Evolutionary conservation across 2,329 filamentous ascomycete genomes (phyloP).

Genomic region (Aspergillus thermomutatus): DNA sequence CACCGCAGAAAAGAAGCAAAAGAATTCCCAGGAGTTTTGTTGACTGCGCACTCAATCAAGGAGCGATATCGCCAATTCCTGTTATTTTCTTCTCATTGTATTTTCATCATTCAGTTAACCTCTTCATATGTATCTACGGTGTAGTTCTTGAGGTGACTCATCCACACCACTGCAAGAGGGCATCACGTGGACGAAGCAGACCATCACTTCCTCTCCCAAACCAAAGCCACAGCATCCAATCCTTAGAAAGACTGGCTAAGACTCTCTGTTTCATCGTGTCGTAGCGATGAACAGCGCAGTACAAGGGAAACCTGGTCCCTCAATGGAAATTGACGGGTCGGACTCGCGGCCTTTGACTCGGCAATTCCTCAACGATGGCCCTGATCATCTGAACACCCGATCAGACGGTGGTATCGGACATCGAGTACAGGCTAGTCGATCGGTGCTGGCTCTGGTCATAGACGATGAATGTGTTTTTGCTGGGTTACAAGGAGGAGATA

Average conservation of each 20-base stretch:
- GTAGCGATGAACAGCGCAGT: slow-evolving; percentile 31
- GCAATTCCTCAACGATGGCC: slow-evolving; percentile 17
- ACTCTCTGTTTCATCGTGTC: slow-evolving; percentile 11
- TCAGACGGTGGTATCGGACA: slow-evolving; percentile 41
- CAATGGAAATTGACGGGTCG: slow-evolving; percentile 34
- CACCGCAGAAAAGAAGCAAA: background rate
- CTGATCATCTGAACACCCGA: slow-evolving; percentile 16
- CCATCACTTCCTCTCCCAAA: background rate
- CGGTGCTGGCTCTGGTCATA: slow-evolving; percentile 70
- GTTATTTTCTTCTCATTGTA: background rate
- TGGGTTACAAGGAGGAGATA: slow-evolving; percentile 89
- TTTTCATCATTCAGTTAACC: background rate
- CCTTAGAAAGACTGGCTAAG: slow-evolving; percentile 17
- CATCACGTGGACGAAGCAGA: background rate
- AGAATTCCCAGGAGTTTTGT: background rate
- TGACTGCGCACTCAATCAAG: background rate
- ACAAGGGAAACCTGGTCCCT: slow-evolving; percentile 29
- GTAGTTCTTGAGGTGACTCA: background rate
- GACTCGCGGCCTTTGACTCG: slow-evolving; percentile 23
- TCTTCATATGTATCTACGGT: background rate
- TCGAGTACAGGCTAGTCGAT: slow-evolving; percentile 40
- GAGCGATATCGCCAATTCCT: background rate
- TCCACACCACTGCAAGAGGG: background rate
- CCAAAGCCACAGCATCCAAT: background rate
- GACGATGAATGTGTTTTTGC: slow-evolving; percentile 82